A percentile compares a stretch with the other conserved stretches of the same genome.
Conservation (phyloP, 1,284 basidiomycete species). For the Ustilago tritici region DNA sequence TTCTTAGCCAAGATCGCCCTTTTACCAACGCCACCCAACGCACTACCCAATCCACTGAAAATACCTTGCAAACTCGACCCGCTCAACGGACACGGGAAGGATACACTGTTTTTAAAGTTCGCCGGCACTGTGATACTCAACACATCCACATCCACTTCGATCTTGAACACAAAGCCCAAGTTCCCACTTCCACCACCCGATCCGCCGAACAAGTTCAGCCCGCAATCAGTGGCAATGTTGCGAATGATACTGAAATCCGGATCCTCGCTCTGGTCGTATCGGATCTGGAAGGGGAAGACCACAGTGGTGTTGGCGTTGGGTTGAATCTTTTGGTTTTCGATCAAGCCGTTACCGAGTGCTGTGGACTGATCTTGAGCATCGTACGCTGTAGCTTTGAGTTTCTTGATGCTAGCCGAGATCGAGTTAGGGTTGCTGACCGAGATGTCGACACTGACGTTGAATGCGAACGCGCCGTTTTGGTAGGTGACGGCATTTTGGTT, state of each 20-base stretch:
- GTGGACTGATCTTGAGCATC: conserved; percentile 45
- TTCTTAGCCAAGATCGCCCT: conserved; percentile 10
- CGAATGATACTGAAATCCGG: conserved; percentile 76
- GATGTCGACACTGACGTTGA: conserved; percentile 63
- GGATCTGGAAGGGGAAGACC: conserved; percentile 82
- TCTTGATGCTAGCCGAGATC: conserved; percentile 60
- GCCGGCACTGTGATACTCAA: conserved; percentile 55
- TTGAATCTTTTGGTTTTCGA: conserved; percentile 75
- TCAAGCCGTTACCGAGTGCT: conserved; percentile 54
- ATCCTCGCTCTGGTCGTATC: conserved; percentile 77
- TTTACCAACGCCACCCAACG: conserved; percentile 6
- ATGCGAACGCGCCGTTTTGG: conserved; percentile 47
- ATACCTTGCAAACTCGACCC: conserved; percentile 26
- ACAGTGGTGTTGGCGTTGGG: conserved; percentile 79
- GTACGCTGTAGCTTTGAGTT: conserved; percentile 58
- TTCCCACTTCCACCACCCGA: conserved; percentile 63
- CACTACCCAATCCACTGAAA: conserved; percentile 20
- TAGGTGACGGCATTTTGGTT: conserved; percentile 41
- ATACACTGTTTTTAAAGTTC: conserved; percentile 41
- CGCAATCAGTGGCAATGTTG: conserved; percentile 80
- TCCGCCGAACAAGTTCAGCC: conserved; percentile 63
- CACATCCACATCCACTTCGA: conserved; percentile 53
- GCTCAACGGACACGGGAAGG: conserved; percentile 51
- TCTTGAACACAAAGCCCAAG: conserved; percentile 50
- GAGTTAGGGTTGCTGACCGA: conserved; percentile 66